Conservation (phyloP, 129 eudicot species). For the Artemisia argyi region DNA sequence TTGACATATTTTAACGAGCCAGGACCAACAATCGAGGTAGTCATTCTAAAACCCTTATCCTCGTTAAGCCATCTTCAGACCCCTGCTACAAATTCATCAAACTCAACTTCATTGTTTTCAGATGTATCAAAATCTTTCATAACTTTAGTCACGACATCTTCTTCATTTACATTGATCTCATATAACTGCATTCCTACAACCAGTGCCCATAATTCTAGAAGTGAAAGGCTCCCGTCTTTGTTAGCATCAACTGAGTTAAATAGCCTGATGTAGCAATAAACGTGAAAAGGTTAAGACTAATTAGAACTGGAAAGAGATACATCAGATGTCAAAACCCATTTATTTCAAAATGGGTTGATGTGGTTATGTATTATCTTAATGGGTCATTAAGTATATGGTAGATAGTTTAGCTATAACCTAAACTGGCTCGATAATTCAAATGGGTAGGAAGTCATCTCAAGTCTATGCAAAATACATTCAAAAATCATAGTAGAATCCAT, state of each 20-base stretch:
- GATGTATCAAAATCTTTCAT: slow-evolving; percentile 70
- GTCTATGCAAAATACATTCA: no score
- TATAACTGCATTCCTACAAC: slow-evolving; percentile 66
- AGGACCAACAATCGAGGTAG: slow-evolving; percentile 40
- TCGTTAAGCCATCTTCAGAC: slow-evolving; percentile 69
- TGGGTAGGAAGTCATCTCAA: no score
- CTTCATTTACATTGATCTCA: slow-evolving; percentile 56
- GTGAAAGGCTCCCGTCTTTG: slow-evolving; percentile 51
- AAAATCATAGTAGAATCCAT: no score
- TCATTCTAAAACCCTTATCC: slow-evolving; percentile 41
- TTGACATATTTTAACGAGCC: slow-evolving; percentile 55
- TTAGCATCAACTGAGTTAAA: slow-evolving; percentile 57
- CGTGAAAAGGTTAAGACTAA: neutral
- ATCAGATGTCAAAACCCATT: no score
- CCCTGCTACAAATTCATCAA: slow-evolving; percentile 57
- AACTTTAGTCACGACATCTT: slow-evolving; percentile 57
- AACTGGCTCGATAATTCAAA: no score
- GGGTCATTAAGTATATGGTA: no score
- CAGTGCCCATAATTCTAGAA: slow-evolving; percentile 62
- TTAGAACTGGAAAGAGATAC: neutral
- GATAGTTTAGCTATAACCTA: no score
- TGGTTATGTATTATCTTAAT: no score
- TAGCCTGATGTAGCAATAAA: slow-evolving; percentile 42
- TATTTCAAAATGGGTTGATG: no score
- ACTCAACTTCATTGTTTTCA: slow-evolving; percentile 37